A percentile compares a stretch with the other conserved stretches of the same genome.
These are phyloP conservation scores for Parastagonospora nodorum DNA, from an alignment of 2,329 filamentous ascomycete genomes.

Conservation along the genomic window DNA sequence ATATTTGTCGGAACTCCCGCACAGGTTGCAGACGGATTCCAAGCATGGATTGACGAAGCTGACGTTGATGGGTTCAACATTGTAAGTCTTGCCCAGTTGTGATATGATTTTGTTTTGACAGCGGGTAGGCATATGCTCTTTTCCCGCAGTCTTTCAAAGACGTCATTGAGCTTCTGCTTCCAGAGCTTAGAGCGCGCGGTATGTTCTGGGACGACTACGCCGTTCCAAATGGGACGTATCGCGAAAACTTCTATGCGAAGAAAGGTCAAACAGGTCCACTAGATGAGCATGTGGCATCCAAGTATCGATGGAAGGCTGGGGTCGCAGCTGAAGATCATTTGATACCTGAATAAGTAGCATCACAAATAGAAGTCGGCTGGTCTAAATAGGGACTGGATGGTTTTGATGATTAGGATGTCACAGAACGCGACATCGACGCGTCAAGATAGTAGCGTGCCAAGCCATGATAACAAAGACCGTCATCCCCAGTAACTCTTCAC, in stretches of 20 bases:
- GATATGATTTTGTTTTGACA: background rate
- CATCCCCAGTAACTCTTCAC: no score
- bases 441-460: no score
- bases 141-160: slow-evolving; percentile 72
- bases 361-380: background rate
- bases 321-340: slow-evolving; percentile 37
- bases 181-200: slow-evolving; percentile 65
- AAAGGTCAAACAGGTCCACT: slow-evolving; percentile 57
- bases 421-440: no score
- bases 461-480: no score
- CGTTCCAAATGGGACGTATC: slow-evolving; percentile 63
- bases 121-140: slow-evolving; percentile 61
- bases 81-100: slow-evolving; percentile 50
- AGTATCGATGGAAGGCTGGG: slow-evolving; percentile 50
- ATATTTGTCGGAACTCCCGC: slow-evolving; percentile 67
- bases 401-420: no score
- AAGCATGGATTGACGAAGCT: slow-evolving; percentile 69
- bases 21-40: slow-evolving; percentile 69
- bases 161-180: slow-evolving; percentile 67
- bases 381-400: background rate
- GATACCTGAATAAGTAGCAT: slow-evolving; percentile 12
- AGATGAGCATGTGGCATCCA: slow-evolving; percentile 58
- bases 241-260: slow-evolving; percentile 64
- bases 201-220: slow-evolving; percentile 61
- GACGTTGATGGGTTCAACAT: slow-evolving; percentile 79